A percentile compares a stretch with the other conserved stretches of the same genome.
Evolutionary conservation across 257 asterid genomes (phyloP).

Genomic region (Rauvolfia tetraphylla): DNA sequence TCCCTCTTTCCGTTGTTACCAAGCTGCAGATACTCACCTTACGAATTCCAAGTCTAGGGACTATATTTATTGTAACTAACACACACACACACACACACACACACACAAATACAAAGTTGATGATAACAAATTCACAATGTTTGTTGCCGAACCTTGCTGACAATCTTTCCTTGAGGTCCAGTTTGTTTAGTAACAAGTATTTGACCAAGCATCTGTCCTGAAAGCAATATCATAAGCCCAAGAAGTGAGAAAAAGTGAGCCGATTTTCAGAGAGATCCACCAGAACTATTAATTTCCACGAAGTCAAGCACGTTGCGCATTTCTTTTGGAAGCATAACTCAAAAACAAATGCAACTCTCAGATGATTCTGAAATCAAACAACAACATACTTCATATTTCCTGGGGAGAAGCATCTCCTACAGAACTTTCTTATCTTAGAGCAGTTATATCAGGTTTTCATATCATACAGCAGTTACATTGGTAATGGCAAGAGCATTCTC

Average conservation of each 20-base stretch:
- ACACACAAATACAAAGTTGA: no score
- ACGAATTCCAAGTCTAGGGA: not conserved
- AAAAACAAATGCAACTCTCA: not conserved
- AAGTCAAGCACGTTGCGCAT: not conserved
- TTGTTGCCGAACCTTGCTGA: slow-evolving; percentile 76
- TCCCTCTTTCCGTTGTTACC: not conserved
- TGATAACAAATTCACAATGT: not conserved
- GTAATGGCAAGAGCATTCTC: not conserved
- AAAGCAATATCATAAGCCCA: slow-evolving; percentile 13
- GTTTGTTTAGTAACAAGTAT: slow-evolving; percentile 94
- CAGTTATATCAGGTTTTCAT: not conserved
- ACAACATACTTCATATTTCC: not conserved
- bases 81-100: no score
- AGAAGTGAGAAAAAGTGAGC: not conserved
- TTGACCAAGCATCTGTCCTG: slow-evolving; percentile 96
- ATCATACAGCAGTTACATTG: not conserved
- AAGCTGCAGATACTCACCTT: not conserved
- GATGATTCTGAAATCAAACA: not conserved
- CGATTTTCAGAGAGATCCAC: not conserved
- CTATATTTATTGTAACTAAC: no score
- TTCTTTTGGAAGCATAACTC: not conserved
- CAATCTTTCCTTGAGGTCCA: slow-evolving; percentile 92
- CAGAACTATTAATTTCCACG: not conserved
- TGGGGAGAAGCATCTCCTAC: not conserved
- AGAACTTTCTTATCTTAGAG: not conserved